These are phyloP conservation scores for Rosa multiflora DNA, from an alignment of 306 rosid genomes.

Conservation along the genomic window DNA sequence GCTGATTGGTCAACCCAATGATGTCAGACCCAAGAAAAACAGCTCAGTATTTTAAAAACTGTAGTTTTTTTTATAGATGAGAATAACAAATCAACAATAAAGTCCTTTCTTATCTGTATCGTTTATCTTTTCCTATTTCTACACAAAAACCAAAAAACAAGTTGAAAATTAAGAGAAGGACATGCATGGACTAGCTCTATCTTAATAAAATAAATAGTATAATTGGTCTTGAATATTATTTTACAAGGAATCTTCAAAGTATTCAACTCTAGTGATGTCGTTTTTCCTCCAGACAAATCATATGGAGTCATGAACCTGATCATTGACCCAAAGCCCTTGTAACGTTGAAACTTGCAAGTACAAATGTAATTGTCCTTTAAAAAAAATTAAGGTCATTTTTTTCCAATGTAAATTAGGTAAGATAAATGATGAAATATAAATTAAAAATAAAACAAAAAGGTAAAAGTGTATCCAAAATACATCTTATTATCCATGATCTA, in stretches of 20 bases:
- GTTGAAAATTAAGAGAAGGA: not conserved
- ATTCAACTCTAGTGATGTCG: not conserved
- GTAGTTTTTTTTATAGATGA: not conserved
- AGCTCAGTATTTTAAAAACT: not conserved
- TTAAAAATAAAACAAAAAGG: too few species aligned
- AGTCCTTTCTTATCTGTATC: not conserved
- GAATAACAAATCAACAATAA: not conserved
- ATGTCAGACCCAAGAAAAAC: not conserved
- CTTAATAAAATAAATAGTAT: too few species aligned
- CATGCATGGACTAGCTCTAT: not conserved
- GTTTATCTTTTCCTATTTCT: not conserved
- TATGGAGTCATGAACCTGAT: not conserved
- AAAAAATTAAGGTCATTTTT: not conserved
- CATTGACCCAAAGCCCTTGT: not conserved
- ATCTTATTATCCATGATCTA: not conserved
- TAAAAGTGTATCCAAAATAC: not conserved
- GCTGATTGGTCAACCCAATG: conserved; percentile 10
- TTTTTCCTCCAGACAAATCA: not conserved
- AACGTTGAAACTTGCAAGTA: not conserved
- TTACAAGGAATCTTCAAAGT: not conserved
- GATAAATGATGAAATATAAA: not conserved
- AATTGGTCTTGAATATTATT: not conserved
- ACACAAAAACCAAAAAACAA: conserved; percentile 6
- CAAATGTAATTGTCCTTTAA: not conserved
- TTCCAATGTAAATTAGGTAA: not conserved